Conservation (phyloP, 2,329 filamentous ascomycete species). For the Trichoderma sp. region DNA sequence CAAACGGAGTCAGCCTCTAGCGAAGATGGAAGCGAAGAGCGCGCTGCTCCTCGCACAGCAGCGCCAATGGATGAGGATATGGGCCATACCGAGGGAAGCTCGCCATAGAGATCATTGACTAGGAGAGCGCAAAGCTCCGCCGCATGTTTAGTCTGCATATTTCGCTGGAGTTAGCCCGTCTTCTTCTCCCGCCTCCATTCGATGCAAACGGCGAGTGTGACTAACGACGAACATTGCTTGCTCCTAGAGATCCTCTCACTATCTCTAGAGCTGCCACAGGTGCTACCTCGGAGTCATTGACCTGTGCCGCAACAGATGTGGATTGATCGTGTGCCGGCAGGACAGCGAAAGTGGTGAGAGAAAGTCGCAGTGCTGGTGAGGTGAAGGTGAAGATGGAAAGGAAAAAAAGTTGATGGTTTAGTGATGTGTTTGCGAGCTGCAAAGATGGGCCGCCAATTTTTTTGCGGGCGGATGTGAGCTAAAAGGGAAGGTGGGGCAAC, state of each 20-base stretch:
- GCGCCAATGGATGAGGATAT: not conserved
- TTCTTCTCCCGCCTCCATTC: not conserved
- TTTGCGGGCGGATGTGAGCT: constrained; percentile 17
- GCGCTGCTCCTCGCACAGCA: not conserved
- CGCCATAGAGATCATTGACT: constrained; percentile 84
- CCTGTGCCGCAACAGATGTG: constrained; percentile 18
- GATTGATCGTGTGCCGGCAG: not conserved
- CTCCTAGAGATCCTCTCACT: constrained; percentile 74
- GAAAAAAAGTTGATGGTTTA: constrained; percentile 5
- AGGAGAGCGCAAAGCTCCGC: constrained; percentile 88
- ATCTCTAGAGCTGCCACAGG: constrained; percentile 71
- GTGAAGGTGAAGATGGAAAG: not conserved
- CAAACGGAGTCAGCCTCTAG: constrained; percentile 28
- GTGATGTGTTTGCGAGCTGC: constrained; percentile 12
- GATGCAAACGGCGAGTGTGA: constrained; percentile 24
- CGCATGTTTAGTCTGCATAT: constrained; percentile 62
- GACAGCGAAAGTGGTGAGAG: not conserved
- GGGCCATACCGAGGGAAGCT: constrained; percentile 75
- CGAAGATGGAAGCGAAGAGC: not conserved
- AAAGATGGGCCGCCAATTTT: constrained; percentile 22
- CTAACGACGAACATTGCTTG: constrained; percentile 56
- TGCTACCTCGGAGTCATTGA: constrained; percentile 69
- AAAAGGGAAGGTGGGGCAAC: constrained; percentile 22
- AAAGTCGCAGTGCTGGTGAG: not conserved
- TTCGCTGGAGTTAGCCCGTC: constrained; percentile 24